These are phyloP conservation scores for Verbena officinalis DNA, from an alignment of 257 asterid species.

Conservation along the genomic window DNA sequence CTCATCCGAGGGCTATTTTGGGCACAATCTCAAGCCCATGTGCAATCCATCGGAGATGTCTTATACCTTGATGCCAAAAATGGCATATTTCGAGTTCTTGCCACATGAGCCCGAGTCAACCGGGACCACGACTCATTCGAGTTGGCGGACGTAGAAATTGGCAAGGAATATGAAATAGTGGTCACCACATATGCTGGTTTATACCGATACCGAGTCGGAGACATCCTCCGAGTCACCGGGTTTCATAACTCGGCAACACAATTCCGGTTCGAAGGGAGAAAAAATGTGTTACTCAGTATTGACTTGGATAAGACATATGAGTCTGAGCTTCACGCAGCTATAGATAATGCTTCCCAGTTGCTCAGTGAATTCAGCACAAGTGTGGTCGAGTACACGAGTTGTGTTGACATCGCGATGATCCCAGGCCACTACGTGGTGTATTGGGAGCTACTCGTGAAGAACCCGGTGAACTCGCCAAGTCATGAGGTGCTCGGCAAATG, in stretches of 20 bases:
- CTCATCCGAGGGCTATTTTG: slow-evolving; percentile 47
- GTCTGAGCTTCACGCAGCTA: slow-evolving; percentile 37
- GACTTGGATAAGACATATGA: slow-evolving; percentile 47
- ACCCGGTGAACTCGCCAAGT: slow-evolving; percentile 2
- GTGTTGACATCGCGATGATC: slow-evolving; percentile 28
- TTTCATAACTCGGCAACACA: slow-evolving; percentile 47
- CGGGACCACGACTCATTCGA: slow-evolving; percentile 12
- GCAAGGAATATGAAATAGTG: slow-evolving; percentile 44
- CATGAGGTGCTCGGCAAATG: slow-evolving; percentile 27
- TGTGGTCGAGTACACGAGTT: slow-evolving; percentile 44
- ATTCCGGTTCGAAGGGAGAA: slow-evolving; percentile 35
- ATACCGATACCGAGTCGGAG: slow-evolving; percentile 43
- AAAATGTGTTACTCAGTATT: slow-evolving; percentile 38
- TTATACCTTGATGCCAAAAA: slow-evolving; percentile 48
- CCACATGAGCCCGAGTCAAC: slow-evolving; percentile 24
- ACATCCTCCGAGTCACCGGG: slow-evolving; percentile 42
- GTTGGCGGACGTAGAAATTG: slow-evolving; percentile 38
- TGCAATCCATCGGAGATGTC: slow-evolving; percentile 43
- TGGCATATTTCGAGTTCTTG: slow-evolving; percentile 49
- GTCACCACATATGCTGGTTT: slow-evolving; percentile 46
- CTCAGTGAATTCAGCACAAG: slow-evolving; percentile 18
- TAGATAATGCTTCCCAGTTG: slow-evolving; percentile 28
- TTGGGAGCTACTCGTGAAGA: slow-evolving; percentile 32
- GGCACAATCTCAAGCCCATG: slow-evolving; percentile 45
- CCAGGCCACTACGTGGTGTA: slow-evolving; percentile 44